Base-by-base conservation (phyloP, 2,329 filamentous ascomycete genomes). In the Diaporthe caulivora region DNA sequence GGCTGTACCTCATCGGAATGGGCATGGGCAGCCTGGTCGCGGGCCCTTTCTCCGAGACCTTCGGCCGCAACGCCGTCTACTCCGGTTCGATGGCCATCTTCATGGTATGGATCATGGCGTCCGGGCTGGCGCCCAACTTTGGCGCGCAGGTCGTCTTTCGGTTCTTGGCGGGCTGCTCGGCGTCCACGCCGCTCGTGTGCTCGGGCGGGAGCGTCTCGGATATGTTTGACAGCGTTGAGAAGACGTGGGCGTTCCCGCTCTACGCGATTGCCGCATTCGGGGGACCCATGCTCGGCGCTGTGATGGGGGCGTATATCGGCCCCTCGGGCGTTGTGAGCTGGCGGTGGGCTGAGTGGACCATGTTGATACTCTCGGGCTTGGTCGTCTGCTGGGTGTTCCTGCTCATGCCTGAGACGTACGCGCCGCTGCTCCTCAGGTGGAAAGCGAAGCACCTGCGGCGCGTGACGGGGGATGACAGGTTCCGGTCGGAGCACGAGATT, bases 391-490 rank as follows among this genome's bases (percentile, higher is more conserved):
- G 88, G 49, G 88, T 93, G 44, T 78, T 90, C 31, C 78, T 91
- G 21, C 84, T 91, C 60, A 90, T 93, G 68, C 92, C 92, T 1
- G 92, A 93, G 80, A 93, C 92, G 0, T 93, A 93, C 75, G 87
- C 79, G 2, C 81, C 80, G 44, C 62, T 92, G 18, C 81, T 93
- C 4, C 81, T 93, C 42, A 86, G 89, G 71, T 85, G 85, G 75
- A 93, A 92, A 77, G 92, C 92, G 2, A 82, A 84, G 37, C 87
- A 86, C 75, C 82, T 92, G 71, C 88, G 92, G 60, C 82, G 86
- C 76, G 87, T 91, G 75, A 93, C 90, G 0, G 89, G 90, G 5
- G 88, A 93, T 74, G 81, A 85, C n/a, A 84, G 88, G 60, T 93
- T 89, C 82, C 85, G 86, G 68, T 92, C 91, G 11, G 88, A 91